Evolutionary conservation across 306 rosid genomes (phyloP).

Genomic region (Cucurbita maxima): DNA sequence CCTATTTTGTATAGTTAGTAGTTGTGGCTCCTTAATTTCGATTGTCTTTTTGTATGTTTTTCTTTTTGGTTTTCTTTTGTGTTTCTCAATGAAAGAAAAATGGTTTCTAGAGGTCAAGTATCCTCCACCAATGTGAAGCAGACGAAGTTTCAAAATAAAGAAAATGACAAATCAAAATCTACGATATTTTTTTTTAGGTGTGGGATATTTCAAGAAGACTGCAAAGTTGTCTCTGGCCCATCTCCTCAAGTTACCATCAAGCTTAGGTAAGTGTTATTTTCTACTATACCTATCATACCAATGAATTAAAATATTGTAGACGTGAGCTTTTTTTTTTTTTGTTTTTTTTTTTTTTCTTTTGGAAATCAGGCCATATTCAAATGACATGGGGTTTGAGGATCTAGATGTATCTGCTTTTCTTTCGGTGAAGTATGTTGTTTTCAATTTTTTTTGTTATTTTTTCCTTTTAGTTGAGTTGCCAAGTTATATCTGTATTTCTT

Average conservation of each 20-base stretch:
- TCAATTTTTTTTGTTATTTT: background rate
- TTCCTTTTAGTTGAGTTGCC: background rate
- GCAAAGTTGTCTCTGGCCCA: constrained; percentile 37
- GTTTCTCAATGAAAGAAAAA: background rate
- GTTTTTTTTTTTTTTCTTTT: background rate
- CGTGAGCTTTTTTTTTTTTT: background rate
- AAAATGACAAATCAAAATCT: background rate
- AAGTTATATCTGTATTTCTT: constrained; percentile 1
- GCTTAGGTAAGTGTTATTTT: constrained; percentile 36
- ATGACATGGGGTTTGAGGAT: constrained; percentile 89
- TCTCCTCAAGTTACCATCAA: constrained; percentile 47
- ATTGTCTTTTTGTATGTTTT: background rate
- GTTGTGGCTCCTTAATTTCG: background rate
- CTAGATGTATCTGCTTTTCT: constrained; percentile 63
- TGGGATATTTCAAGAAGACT: constrained; percentile 82
- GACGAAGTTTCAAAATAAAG: background rate
- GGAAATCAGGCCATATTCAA: constrained; percentile 62
- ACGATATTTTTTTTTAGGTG: constrained; percentile 23
- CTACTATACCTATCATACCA: background rate
- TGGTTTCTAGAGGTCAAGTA: background rate
- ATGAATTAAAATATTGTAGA: constrained; percentile 3
- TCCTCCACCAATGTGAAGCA: background rate
- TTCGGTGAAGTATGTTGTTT: constrained; percentile 39
- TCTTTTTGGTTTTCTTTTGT: background rate
- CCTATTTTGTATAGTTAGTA: background rate